These are phyloP conservation scores for Starmerella vaccinii DNA, from an alignment of 805 yeast genomes.

Conservation along the genomic window DNA sequence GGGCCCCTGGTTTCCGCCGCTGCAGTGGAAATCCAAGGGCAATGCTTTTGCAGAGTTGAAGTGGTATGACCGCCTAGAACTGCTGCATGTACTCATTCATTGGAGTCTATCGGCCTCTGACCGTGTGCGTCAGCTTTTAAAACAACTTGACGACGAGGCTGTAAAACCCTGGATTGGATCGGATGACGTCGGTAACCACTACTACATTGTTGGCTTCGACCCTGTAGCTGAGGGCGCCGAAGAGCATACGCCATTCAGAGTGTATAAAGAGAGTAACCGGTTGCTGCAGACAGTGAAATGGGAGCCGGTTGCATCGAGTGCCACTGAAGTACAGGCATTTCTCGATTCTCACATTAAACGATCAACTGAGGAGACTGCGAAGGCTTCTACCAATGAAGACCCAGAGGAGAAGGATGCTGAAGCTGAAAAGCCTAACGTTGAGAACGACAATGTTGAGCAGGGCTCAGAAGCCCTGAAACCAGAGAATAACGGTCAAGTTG, in stretches of 20 bases:
- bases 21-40: conserved; percentile 24
- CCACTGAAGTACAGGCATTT: conserved; percentile 25
- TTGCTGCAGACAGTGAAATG: conserved; percentile 28
- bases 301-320: conserved; percentile 30
- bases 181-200: conserved; percentile 22
- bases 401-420: background rate
- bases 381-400: background rate
- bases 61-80: conserved; percentile 30
- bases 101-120: conserved; percentile 31
- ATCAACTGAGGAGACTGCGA: background rate
- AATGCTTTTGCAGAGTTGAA: conserved; percentile 27
- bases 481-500: background rate
- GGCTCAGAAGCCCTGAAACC: background rate
- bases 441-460: background rate
- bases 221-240: conserved; percentile 17
- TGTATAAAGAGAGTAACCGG: conserved; percentile 30
- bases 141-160: conserved; percentile 18
- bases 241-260: conserved; percentile 30
- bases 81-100: conserved; percentile 29
- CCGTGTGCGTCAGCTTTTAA: conserved; percentile 23
- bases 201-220: conserved; percentile 23
- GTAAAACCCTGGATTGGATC: conserved; percentile 24
- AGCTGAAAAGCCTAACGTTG: too few species aligned
- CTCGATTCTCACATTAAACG: conserved; percentile 8
- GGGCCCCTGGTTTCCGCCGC: conserved; percentile 26